Evolutionary conservation across 768 basidiomycete genomes (phyloP), one percentile per base, ranked within the genome.

Genomic region (Naganishia onofrii): DNA sequence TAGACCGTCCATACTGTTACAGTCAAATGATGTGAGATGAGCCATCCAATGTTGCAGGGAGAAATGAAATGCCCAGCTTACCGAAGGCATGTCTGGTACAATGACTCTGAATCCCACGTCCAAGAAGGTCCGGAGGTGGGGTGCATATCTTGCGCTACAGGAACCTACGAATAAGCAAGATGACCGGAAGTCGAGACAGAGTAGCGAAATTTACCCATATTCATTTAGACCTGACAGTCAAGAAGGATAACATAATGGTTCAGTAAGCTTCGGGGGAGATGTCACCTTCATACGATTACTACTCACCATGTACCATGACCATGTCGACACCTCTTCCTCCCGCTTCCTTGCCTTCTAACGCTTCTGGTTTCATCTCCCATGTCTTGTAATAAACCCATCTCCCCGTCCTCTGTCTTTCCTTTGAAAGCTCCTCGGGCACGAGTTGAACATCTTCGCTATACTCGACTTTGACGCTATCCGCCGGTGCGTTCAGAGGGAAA

Each of bases 21-120:
- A 31, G n/a, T 53, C 53, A 38, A 51, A 32, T 51, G 38, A 21
- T 19, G 34, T 53, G 38, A 13, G 26, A 17, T 48, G 17, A 32
- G 32, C 15, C 21, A 3, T 28, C 26, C 5, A 26, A 13, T 42
- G 10, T 13, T 28, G 23, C 29, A 3, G 21, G 8, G 3, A 6
- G 28, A 2, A 21, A n/a, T 19, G 5, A 3, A 8, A 52, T 26
- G 12, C n/a, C n/a, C 44, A 13, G 74, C 81, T 73, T 54, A 82
- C 82, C 10, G 78, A 77, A 8, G 82, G 80, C 28, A 82, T 71
- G 73, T 83, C 82, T 15, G 79, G 81, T 17, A 78, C 70, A 71
- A 82, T 82, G 29, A 83, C 74, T 38, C 82, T 70, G 70, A 81
- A 83, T 0, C 82, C 82, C 1, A 75, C 77, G 48, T 76, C 77